phyloP scores from a whole-genome alignment of 257 asterid genomes.

The Plantago ovata region DNA sequence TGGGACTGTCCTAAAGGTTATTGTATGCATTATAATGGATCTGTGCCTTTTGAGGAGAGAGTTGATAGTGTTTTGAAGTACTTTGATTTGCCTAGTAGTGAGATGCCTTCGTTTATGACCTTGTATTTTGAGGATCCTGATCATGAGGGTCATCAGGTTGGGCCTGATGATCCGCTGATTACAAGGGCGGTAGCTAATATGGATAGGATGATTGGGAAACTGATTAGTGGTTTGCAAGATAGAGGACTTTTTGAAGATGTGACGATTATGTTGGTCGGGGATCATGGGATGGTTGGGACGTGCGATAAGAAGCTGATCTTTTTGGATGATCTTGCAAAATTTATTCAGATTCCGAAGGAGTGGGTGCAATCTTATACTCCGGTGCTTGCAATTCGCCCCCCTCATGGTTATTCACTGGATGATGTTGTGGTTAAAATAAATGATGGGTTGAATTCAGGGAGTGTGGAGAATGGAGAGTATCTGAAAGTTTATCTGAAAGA shows the following conservation, averaged over 20 bases:
- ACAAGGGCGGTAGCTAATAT: conserved; percentile 51
- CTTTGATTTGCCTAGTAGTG: conserved; percentile 54
- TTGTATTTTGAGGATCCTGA: conserved; percentile 76
- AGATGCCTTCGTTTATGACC: conserved; percentile 61
- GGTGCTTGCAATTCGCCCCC: conserved; percentile 63
- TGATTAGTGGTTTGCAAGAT: conserved; percentile 59
- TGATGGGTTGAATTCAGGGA: conserved; percentile 50
- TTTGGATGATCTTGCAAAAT: conserved; percentile 52
- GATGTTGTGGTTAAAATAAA: conserved; percentile 58
- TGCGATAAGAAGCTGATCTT: conserved; percentile 62
- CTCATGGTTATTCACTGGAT: conserved; percentile 30
- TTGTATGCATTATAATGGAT: conserved; percentile 44
- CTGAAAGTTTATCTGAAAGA: conserved; percentile 66
- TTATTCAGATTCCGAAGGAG: conserved; percentile 45
- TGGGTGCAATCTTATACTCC: conserved; percentile 66
- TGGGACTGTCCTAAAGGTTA: conserved; percentile 52
- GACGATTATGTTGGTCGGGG: conserved; percentile 57
- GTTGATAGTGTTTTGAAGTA: conserved; percentile 58
- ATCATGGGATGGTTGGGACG: conserved; percentile 84
- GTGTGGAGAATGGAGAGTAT: conserved; percentile 49
- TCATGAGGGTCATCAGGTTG: conserved; percentile 68
- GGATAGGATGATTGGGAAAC: conserved; percentile 56
- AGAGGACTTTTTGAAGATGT: conserved; percentile 67
- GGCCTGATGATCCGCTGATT: conserved; percentile 63
- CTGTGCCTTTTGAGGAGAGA: conserved; percentile 58